Evolutionary conservation across 495 filamentous ascomycete species (phyloP), one percentile per base, ranked within the genome.

Genomic region (Cudoniella acicularis): DNA sequence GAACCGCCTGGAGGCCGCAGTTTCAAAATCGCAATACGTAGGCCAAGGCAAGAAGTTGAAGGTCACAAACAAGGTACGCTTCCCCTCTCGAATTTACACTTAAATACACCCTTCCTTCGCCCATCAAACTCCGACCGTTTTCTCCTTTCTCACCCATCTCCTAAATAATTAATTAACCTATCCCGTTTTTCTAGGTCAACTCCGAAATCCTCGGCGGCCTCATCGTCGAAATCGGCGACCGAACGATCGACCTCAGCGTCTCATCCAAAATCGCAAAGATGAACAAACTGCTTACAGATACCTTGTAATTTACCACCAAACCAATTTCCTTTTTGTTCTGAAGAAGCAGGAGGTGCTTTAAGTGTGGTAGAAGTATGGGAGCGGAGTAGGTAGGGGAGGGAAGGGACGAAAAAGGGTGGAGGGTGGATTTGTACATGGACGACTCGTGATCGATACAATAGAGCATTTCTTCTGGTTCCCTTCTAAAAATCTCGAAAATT

Each of bases 281-380:
- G 86, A 98, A 98, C 89, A 98, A 98, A 87, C 87, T 96, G 71
- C 87, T 98, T 68, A 91, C 83, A 61, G 95, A 98, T 79, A 83
- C 88, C 72, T 77, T 98, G 87, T 98, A 92, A 92, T 91, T 55
- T 55, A 50, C 22, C 23, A 54, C 52, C 26, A 40, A 8, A 16
- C 0, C 26, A 18, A n/a, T 51, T 17, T 26, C 41, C 25, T 47
- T 49, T 13, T 18, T 42, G 43, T 21, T 46, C 13, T n/a, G n/a
- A n/a, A 21, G 43, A 46, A 46, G 43, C 43, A 21, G 6, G 43
- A 4, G 13, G 13, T 8, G 51, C 11, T 22, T n/a, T n/a, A n/a
- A n/a, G 36, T 2, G n/a, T 20, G 6, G 13, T 24, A 21, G 58
- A 45, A n/a, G n/a, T n/a, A 54, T 57, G 50, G 56, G 41, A 16